Base-by-base conservation (phyloP, 2,329 filamentous ascomycete genomes). In the Arachnomyces sp. region DNA sequence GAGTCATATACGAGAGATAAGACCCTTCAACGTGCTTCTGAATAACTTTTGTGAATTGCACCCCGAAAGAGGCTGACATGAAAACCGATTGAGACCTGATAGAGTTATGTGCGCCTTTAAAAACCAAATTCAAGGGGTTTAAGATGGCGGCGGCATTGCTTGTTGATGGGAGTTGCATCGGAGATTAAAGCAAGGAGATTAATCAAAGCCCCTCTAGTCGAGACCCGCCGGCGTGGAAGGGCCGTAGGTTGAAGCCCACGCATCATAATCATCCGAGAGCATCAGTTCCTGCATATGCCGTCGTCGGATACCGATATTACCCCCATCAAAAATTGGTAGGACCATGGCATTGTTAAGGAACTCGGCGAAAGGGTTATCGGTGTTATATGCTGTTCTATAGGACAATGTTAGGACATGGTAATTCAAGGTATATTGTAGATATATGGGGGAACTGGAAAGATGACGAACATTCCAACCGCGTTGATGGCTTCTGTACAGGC, bases 241-340 rank as follows among this genome's bases (percentile, higher is more conserved):
- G 51, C 20, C 20, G 20, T 25, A 25, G 9, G 20, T 25, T 9
- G 20, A 25, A 8, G 54, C 61, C 71, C 70, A 74, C 1, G 71
- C 61, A 47, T 68, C 55, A 49, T 74, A 75, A 2, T 51, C 61
- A 0, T 66, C 58, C 3, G 51, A 49, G 42, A 65, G 53, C 49
- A 74, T 66, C 14, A 72, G 54, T 40, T 60, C 57, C 49, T 74
- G 65, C 40, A 74, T 47, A 42, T 72, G 65, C 18, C 71, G 57
- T 38, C 71, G 62, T 31, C 72, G 56, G 5, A 76, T 65, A 0
- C 73, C 72, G 8, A 76, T 62, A 51, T 76, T 76, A 0, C 73
- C 72, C 0, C 72, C 71, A 43, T 76, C 72, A 40, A 76, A 75
- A 16, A 68, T 65, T 2, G 70, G 69, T 37, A 74, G 43, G 3